phyloP scores from a whole-genome alignment of 805 yeast species.

The Lipomyces lipofer region DNA sequence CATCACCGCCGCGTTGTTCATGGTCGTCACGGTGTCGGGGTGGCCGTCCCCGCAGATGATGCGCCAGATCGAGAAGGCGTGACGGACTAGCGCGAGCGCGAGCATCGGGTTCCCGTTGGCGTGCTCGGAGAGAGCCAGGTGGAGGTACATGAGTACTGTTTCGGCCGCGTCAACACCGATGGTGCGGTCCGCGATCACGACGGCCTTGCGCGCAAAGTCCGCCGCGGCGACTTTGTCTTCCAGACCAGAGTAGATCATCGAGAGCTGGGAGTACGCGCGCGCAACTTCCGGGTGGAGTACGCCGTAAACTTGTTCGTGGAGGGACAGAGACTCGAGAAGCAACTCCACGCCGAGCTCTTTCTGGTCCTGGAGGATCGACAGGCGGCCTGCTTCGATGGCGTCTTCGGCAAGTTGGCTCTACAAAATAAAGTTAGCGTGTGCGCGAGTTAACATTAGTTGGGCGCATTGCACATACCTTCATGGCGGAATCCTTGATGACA shows the following conservation, averaged over 20 bases:
- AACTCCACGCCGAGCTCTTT: slow-evolving; percentile 60
- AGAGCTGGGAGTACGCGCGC: slow-evolving; percentile 61
- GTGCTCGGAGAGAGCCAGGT: slow-evolving; percentile 72
- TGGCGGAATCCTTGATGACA: slow-evolving; percentile 64
- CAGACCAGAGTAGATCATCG: slow-evolving; percentile 64
- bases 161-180: slow-evolving; percentile 80
- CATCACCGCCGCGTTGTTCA: slow-evolving; percentile 60
- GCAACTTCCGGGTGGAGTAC: slow-evolving; percentile 77
- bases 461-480: slow-evolving; percentile 16
- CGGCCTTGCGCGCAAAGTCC: slow-evolving; percentile 64
- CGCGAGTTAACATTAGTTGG: too few relatives aligned
- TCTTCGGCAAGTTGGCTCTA: slow-evolving; percentile 71
- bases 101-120: slow-evolving; percentile 58
- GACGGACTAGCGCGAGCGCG: slow-evolving; percentile 60
- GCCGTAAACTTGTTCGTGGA: slow-evolving; percentile 84
- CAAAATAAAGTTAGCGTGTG: too few relatives aligned
- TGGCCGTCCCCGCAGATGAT: slow-evolving; percentile 61
- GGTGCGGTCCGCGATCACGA: slow-evolving; percentile 73
- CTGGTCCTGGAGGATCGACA: slow-evolving; percentile 35
- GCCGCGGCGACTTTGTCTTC: slow-evolving; percentile 56
- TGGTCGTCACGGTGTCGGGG: slow-evolving; percentile 66
- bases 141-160: slow-evolving; percentile 67
- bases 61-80: slow-evolving; percentile 62
- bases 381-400: slow-evolving; percentile 47
- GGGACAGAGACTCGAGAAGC: slow-evolving; percentile 65